phyloP scores from a whole-genome alignment of 257 asterid species.

The Ajuga chamaepitys region DNA sequence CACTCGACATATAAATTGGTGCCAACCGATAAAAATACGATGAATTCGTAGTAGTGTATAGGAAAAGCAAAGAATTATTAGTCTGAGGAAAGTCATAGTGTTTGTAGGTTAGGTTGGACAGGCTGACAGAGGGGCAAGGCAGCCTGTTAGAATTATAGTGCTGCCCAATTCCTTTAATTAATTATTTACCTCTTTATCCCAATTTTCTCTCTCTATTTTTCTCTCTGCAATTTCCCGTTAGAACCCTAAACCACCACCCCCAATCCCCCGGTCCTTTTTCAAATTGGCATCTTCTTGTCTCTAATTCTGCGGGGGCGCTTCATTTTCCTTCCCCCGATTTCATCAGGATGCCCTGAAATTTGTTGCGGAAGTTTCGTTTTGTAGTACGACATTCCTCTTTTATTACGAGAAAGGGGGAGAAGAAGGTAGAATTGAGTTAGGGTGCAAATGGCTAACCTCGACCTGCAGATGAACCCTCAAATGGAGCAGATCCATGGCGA shows the following conservation, averaged over 20 bases:
- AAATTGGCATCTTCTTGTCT: too few relatives aligned
- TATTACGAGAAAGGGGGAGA: not conserved
- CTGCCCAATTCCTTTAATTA: not conserved
- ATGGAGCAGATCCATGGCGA: slow-evolving; percentile 98
- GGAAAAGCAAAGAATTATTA: not conserved
- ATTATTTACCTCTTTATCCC: not conserved
- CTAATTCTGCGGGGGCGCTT: not conserved
- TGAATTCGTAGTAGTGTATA: too few relatives aligned
- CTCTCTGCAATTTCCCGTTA: too few relatives aligned
- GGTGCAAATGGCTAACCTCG: slow-evolving; percentile 33
- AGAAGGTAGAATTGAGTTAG: slow-evolving; percentile 6
- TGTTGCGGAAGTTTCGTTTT: not conserved
- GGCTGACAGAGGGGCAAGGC: not conserved
- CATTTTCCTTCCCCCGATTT: not conserved
- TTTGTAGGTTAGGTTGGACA: not conserved
- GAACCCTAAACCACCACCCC: too few relatives aligned
- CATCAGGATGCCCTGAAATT: slow-evolving; percentile 10
- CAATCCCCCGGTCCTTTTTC: too few relatives aligned
- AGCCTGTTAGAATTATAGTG: not conserved
- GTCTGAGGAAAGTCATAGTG: not conserved
- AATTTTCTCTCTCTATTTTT: not conserved
- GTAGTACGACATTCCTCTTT: slow-evolving; percentile 17
- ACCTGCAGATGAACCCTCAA: slow-evolving; percentile 77
- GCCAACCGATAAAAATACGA: too few relatives aligned
- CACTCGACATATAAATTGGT: too few relatives aligned